These are phyloP conservation scores for Clavispora fructus DNA, from an alignment of 805 yeast species.

Conservation along the genomic window DNA sequence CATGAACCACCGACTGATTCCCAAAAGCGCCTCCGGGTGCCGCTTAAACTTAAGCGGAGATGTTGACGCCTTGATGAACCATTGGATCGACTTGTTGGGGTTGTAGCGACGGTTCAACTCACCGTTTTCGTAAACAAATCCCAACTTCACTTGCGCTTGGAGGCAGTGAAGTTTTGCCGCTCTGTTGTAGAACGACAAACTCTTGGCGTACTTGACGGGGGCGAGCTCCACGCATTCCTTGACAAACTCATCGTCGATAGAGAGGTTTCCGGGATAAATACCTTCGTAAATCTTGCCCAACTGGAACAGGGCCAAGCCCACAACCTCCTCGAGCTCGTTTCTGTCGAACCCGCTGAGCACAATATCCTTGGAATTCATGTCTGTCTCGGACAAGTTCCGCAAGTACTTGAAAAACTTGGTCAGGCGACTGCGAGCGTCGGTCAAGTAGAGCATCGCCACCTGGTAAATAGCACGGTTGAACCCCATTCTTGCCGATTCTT, in stretches of 20 bases:
- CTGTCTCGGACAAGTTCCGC: slow-evolving; percentile 32
- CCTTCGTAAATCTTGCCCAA: slow-evolving; percentile 42
- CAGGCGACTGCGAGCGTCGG: slow-evolving; percentile 30
- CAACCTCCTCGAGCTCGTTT: slow-evolving; percentile 37
- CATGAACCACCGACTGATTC: slow-evolving; percentile 38
- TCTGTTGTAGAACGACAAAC: slow-evolving; percentile 37
- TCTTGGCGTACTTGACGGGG: slow-evolving; percentile 40
- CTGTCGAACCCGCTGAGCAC: slow-evolving; percentile 32
- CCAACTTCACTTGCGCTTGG: slow-evolving; percentile 37
- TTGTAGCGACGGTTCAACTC: slow-evolving; percentile 36
- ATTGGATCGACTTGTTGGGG: slow-evolving; percentile 39
- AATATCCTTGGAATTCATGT: slow-evolving; percentile 27
- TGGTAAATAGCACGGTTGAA: slow-evolving; percentile 41
- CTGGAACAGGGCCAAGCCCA: slow-evolving; percentile 38
- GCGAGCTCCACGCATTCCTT: slow-evolving; percentile 28
- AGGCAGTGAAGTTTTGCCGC: slow-evolving; percentile 37
- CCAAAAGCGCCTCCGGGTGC: slow-evolving; percentile 43
- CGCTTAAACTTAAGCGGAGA: slow-evolving; percentile 35
- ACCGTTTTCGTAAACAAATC: slow-evolving; percentile 38
- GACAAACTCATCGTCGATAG: slow-evolving; percentile 32
- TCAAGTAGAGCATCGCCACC: slow-evolving; percentile 32
- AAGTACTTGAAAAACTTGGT: slow-evolving; percentile 31
- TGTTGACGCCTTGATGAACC: slow-evolving; percentile 39
- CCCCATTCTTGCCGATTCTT: slow-evolving; percentile 36
- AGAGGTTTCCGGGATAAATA: slow-evolving; percentile 39